A percentile compares a stretch with the other conserved stretches of the same genome.
phyloP scores from a whole-genome alignment of 495 filamentous ascomycete genomes.

The Stereocaulon alpinum region DNA sequence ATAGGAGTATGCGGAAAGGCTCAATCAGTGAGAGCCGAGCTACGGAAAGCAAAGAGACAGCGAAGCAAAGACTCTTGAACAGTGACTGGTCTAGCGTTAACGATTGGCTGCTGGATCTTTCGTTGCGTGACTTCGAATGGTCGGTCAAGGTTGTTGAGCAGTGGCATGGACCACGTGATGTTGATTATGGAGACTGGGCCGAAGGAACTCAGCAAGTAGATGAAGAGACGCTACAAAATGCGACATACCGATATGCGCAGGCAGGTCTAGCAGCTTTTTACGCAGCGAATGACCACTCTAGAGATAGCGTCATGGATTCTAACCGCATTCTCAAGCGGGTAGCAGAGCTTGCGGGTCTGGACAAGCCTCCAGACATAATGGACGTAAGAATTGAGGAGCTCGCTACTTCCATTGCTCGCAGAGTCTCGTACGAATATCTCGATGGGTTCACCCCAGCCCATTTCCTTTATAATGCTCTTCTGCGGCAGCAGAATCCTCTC shows the following conservation, averaged over 20 bases:
- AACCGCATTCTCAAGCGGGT: constrained; percentile 53
- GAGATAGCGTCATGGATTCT: constrained; percentile 49
- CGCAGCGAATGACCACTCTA: constrained; percentile 48
- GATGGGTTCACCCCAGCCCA: constrained; percentile 36
- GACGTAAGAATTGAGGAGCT: constrained; percentile 21
- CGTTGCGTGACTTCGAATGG: constrained; percentile 35
- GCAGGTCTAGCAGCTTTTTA: constrained; percentile 66
- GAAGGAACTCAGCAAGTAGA: constrained; percentile 36
- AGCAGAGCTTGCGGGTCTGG: constrained; percentile 48
- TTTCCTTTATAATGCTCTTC: constrained; percentile 45
- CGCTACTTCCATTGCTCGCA: not conserved
- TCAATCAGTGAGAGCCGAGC: constrained; percentile 5
- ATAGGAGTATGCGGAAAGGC: constrained; percentile 5
- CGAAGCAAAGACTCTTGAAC: constrained; percentile 17
- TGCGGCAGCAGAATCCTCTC: constrained; percentile 52
- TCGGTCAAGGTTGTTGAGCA: constrained; percentile 54
- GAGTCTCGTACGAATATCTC: constrained; percentile 25
- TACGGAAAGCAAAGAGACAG: constrained; percentile 14
- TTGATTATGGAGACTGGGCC: constrained; percentile 65
- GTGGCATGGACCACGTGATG: constrained; percentile 74
- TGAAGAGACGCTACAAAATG: constrained; percentile 40
- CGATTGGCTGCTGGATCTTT: constrained; percentile 65
- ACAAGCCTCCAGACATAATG: constrained; percentile 35
- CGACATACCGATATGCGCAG: constrained; percentile 58
- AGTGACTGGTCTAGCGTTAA: constrained; percentile 70